These are phyloP conservation scores for Ophiognomonia clavigignenti-juglandacearum DNA, from an alignment of 2,329 filamentous ascomycete species.

Conservation along the genomic window DNA sequence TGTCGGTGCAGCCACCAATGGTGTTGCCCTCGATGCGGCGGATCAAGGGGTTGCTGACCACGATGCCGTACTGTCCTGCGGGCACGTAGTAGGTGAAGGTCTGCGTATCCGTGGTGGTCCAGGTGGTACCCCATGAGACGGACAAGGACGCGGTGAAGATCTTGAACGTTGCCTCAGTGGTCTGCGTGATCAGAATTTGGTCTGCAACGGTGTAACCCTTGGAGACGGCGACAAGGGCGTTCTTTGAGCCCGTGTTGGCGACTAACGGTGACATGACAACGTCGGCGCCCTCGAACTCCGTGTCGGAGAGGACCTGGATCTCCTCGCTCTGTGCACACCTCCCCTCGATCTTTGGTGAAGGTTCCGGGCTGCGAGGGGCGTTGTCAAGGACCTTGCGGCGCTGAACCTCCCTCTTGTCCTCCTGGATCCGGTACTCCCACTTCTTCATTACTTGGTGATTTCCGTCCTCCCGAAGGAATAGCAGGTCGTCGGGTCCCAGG, in stretches of 20 bases:
- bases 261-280: constrained; percentile 31
- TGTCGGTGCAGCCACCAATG: constrained; percentile 30
- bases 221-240: constrained; percentile 25
- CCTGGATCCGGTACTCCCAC: constrained; percentile 19
- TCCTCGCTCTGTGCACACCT: constrained; percentile 20
- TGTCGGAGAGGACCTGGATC: constrained; percentile 21
- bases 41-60: constrained; percentile 33
- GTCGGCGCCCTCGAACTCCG: constrained; percentile 34
- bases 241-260: constrained; percentile 22
- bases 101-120: constrained; percentile 28
- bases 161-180: background rate
- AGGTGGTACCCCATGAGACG: constrained; percentile 22
- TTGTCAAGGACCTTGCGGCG: constrained; percentile 2
- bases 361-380: background rate
- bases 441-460: constrained; percentile 22
- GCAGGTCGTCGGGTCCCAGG: constrained; percentile 19
- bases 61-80: constrained; percentile 30
- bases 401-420: constrained; percentile 11
- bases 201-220: constrained; percentile 31
- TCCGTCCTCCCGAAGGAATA: constrained; percentile 22
- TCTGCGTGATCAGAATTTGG: constrained; percentile 18
- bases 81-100: constrained; percentile 28
- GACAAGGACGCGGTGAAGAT: constrained; percentile 21
- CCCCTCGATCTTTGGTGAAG: background rate
- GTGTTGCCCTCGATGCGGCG: constrained; percentile 28